These are phyloP conservation scores for Biscutella laevigata DNA, from an alignment of 441 rosid species.

Conservation along the genomic window DNA sequence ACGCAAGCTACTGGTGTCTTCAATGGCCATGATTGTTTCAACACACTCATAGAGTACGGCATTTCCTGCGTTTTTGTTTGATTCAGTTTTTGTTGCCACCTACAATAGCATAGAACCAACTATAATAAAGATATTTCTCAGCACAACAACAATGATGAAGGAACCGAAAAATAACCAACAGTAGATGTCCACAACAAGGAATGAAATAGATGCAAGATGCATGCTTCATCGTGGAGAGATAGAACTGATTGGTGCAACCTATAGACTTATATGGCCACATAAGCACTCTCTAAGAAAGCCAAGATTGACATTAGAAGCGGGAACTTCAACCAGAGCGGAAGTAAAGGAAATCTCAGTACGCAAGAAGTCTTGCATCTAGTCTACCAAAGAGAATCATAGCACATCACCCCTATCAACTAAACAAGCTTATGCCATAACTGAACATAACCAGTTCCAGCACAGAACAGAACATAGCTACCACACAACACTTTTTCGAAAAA, in stretches of 20 bases:
- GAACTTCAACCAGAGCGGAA: neutral
- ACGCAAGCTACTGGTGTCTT: conserved; percentile 92
- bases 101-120: conserved; percentile 32
- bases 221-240: neutral
- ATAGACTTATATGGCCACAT: conserved; percentile 6
- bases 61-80: conserved; percentile 97
- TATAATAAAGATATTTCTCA: conserved; percentile 7
- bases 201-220: conserved; percentile 8
- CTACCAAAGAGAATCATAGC: conserved; percentile 5
- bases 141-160: conserved; percentile 3
- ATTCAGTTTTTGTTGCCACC: conserved; percentile 99
- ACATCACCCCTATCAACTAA: conserved; percentile 3
- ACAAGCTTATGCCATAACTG: neutral
- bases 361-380: neutral
- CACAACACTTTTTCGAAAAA: neutral
- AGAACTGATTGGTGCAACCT: conserved; percentile 6
- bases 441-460: conserved; percentile 7
- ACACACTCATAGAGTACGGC: conserved; percentile 97
- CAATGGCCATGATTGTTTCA: conserved; percentile 95
- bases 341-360: neutral
- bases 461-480: neutral
- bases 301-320: neutral
- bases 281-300: conserved; percentile 3
- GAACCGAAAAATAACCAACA: conserved; percentile 4
- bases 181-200: conserved; percentile 4